These are phyloP conservation scores for Brassica carinata DNA, from an alignment of 345 rosid species.

Conservation along the genomic window DNA sequence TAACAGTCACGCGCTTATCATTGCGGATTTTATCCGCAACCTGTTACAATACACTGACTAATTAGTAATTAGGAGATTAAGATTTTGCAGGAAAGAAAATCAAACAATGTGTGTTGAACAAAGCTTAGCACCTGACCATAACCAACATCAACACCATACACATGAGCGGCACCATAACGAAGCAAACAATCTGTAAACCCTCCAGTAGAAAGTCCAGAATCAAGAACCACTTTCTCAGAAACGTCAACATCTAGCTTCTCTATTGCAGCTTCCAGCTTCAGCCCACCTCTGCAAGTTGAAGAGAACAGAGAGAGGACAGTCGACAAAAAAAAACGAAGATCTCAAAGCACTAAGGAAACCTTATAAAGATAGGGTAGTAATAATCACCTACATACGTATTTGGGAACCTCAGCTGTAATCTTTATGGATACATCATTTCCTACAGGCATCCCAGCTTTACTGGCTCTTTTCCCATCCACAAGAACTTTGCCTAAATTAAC, in stretches of 20 bases:
- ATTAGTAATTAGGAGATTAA: neutral
- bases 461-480: conserved; percentile 82
- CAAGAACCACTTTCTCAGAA: conserved; percentile 87
- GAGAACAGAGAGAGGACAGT: conserved; percentile 8
- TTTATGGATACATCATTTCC: conserved; percentile 67
- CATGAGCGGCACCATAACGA: conserved; percentile 86
- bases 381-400: conserved; percentile 99
- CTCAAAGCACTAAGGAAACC: neutral
- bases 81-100: neutral
- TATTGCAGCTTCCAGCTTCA: conserved; percentile 90
- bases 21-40: conserved; percentile 89
- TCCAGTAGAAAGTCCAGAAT: conserved; percentile 96
- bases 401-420: conserved; percentile 81
- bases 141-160: conserved; percentile 97
- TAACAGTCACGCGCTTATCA: conserved; percentile 68
- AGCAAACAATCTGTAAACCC: conserved; percentile 97
- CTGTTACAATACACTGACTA: conserved; percentile 40
- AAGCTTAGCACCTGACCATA: conserved; percentile 75
- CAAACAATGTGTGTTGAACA: conserved; percentile 16
- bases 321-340: conserved; percentile 19
- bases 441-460: conserved; percentile 86
- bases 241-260: conserved; percentile 86
- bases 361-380: conserved; percentile 31
- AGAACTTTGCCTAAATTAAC: conserved; percentile 70
- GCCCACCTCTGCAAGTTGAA: conserved; percentile 69